phyloP scores from a whole-genome alignment of 2,329 filamentous ascomycete genomes.

The Clarireedia homoeocarpa region DNA sequence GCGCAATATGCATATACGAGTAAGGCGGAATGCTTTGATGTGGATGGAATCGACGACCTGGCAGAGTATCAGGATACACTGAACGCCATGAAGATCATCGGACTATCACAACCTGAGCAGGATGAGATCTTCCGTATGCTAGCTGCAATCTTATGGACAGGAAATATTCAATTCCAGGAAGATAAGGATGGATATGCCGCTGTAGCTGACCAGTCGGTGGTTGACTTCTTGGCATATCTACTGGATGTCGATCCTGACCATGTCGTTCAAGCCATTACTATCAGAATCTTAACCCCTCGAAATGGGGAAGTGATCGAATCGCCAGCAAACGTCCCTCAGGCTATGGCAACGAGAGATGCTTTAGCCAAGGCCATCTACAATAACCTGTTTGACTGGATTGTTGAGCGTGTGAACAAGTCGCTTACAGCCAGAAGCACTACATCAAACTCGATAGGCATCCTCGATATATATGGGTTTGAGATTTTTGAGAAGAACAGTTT shows the following conservation, averaged over 20 bases:
- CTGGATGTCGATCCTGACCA: constrained; percentile 77
- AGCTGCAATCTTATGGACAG: constrained; percentile 84
- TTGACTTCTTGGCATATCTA: constrained; percentile 90
- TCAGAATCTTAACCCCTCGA: constrained; percentile 69
- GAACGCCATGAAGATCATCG: constrained; percentile 92
- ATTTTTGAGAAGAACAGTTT: constrained; percentile 99
- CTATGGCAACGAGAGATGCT: constrained; percentile 79
- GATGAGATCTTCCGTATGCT: constrained; percentile 97
- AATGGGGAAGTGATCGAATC: constrained; percentile 61
- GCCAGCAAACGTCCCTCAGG: constrained; percentile 82
- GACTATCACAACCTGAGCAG: constrained; percentile 78
- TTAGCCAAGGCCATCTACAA: constrained; percentile 93
- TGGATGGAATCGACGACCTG: constrained; percentile 86
- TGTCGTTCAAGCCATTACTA: constrained; percentile 80
- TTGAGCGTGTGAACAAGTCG: constrained; percentile 82
- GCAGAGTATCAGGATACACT: constrained; percentile 86
- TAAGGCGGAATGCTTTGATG: constrained; percentile 88
- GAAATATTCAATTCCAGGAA: constrained; percentile 86
- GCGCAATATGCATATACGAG: constrained; percentile 93
- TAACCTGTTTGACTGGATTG: constrained; percentile 98
- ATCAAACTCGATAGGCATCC: constrained; percentile 83
- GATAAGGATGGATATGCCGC: constrained; percentile 83
- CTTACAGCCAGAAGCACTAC: constrained; percentile 69
- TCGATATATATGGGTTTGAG: constrained; percentile 98
- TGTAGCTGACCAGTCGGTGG: constrained; percentile 80